Conservation (phyloP, 345 rosid genomes). For the Mangifera indica region DNA sequence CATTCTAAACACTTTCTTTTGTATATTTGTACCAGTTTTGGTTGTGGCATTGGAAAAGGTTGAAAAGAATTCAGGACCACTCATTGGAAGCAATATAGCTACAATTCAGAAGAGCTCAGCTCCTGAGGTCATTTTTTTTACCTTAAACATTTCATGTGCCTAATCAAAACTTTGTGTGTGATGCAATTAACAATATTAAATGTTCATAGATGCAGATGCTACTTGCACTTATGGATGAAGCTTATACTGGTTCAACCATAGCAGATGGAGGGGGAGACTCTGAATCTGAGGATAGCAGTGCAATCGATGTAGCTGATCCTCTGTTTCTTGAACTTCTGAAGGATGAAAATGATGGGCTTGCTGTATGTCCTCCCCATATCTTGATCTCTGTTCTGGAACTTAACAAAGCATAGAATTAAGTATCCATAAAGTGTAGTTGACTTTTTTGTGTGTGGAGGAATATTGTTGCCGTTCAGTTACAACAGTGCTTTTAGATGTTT, state of each 20-base stretch:
- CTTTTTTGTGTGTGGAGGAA: background rate
- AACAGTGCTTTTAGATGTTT: background rate
- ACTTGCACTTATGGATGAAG: slow-evolving; percentile 99
- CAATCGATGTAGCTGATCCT: slow-evolving; percentile 82
- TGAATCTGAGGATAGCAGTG: slow-evolving; percentile 83
- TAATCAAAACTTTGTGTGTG: too few relatives aligned
- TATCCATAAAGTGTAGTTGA: background rate
- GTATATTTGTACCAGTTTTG: slow-evolving; percentile 51
- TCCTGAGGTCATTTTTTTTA: too few relatives aligned
- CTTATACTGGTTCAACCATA: slow-evolving; percentile 94
- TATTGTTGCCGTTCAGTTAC: slow-evolving; percentile 3
- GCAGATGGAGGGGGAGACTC: slow-evolving; percentile 89
- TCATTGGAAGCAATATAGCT: slow-evolving; percentile 22
- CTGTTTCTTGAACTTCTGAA: slow-evolving; percentile 82
- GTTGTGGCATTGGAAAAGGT: slow-evolving; percentile 90
- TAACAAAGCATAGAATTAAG: background rate
- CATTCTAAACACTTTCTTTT: slow-evolving; percentile 1
- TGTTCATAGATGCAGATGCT: slow-evolving; percentile 67
- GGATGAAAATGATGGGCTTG: slow-evolving; percentile 97
- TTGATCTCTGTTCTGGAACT: slow-evolving; percentile 1
- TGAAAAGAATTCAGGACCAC: slow-evolving; percentile 79
- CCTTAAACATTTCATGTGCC: too few relatives aligned
- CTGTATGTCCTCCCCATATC: slow-evolving; percentile 50
- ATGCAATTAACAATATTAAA: slow-evolving; percentile 7
- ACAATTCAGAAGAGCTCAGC: too few relatives aligned